Evolutionary conservation across 441 rosid species (phyloP).

Genomic region (Pelargonium exstipulatum): DNA sequence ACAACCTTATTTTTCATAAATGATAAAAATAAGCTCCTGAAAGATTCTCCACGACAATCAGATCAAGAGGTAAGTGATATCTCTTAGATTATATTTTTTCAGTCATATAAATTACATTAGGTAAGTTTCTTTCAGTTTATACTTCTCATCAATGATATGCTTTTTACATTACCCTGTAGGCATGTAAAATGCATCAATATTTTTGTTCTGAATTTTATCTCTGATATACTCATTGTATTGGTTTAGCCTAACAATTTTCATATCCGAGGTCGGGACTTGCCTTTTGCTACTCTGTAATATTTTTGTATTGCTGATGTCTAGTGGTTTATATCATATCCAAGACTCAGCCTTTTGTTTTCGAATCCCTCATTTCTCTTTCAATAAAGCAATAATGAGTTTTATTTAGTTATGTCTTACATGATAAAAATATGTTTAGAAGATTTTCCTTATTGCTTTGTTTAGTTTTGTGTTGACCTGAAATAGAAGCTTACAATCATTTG

Average conservation of each 20-base stretch:
- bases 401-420: conserved; percentile 2
- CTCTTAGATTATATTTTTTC: conserved; percentile 1
- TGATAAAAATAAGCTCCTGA: conserved; percentile 39
- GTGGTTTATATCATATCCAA: conserved; percentile 3
- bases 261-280: not conserved
- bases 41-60: conserved; percentile 43
- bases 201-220: not conserved
- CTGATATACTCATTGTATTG: not conserved
- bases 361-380: not conserved
- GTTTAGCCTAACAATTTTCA: not conserved
- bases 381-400: conserved; percentile 2
- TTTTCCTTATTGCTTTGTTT: not conserved
- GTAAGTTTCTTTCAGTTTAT: not conserved
- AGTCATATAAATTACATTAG: not conserved
- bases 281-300: not conserved
- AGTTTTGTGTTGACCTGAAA: conserved; percentile 5
- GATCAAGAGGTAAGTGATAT: conserved; percentile 55
- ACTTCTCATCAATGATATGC: not conserved
- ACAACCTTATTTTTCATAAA: conserved; percentile 45
- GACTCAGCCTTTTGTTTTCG: not conserved
- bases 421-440: not conserved
- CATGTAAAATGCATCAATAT: not conserved
- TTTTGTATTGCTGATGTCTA: not conserved
- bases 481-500: conserved; percentile 6
- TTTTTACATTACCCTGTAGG: conserved; percentile 7